Evolutionary conservation across 768 basidiomycete species (phyloP).

Genomic region (Mycena capillaripes): DNA sequence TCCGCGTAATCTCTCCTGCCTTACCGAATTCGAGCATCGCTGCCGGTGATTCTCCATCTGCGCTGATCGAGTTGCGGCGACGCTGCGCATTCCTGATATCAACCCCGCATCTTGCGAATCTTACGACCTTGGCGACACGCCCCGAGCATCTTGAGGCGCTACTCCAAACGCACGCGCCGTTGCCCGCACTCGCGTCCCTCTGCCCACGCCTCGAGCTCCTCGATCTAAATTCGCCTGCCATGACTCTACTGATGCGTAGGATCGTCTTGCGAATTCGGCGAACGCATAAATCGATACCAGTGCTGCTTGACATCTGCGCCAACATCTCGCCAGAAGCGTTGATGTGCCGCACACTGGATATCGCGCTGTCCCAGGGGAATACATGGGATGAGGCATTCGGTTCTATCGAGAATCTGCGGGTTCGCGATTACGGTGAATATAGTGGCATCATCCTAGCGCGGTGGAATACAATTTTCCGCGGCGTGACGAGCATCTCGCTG

Average conservation of each 20-base stretch:
- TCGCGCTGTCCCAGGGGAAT: neutral
- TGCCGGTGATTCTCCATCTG: neutral
- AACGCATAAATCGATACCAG: neutral
- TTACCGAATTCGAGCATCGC: neutral
- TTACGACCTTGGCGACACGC: slow-evolving; percentile 1
- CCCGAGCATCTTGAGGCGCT: slow-evolving; percentile 10
- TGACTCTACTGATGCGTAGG: neutral
- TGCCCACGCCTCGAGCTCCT: neutral
- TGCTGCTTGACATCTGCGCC: neutral
- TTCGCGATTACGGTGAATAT: slow-evolving; percentile 4
- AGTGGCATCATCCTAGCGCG: slow-evolving; percentile 2
- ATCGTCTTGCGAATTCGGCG: neutral
- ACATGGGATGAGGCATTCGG: slow-evolving; percentile 10
- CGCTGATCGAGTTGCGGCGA: neutral
- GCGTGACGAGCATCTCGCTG: neutral
- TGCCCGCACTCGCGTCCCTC: slow-evolving; percentile 3
- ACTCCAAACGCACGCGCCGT: neutral
- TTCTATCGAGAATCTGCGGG: neutral
- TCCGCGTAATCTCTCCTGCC: neutral
- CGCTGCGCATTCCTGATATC: neutral
- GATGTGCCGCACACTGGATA: slow-evolving; percentile 23
- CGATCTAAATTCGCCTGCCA: neutral
- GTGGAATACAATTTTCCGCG: slow-evolving; percentile 7
- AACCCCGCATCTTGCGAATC: neutral
- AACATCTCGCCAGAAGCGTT: slow-evolving; percentile 4